Percentiles rank a stretch among this genome's conserved stretches.
Evolutionary conservation across 306 rosid genomes (phyloP).

Genomic region (Cucurbita ficifolia): DNA sequence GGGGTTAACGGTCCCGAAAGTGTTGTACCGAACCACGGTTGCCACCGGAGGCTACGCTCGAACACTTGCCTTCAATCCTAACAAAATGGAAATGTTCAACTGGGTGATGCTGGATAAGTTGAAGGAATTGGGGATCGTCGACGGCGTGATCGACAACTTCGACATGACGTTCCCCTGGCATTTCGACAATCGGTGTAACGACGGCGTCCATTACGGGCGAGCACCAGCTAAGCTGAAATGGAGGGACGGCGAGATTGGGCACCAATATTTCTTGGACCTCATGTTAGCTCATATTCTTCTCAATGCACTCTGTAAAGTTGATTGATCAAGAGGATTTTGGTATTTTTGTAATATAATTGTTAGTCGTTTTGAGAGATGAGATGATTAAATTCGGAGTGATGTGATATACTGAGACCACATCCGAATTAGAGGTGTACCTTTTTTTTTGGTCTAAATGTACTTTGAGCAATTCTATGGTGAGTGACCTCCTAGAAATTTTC

Average conservation of each 20-base stretch:
- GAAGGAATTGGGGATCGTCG: conserved; percentile 39
- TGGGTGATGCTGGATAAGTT: conserved; percentile 51
- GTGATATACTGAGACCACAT: no score
- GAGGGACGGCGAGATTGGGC: conserved; percentile 80
- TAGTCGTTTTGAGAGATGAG: no score
- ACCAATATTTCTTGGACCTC: conserved; percentile 79
- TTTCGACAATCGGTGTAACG: conserved; percentile 65
- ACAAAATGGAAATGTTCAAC: conserved; percentile 77
- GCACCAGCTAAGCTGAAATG: conserved; percentile 63
- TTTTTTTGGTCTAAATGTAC: no score
- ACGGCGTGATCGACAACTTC: conserved; percentile 69
- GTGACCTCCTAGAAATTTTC: no score
- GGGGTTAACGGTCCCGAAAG: conserved; percentile 48
- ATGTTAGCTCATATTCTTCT: conserved; percentile 78
- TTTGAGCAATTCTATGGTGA: no score
- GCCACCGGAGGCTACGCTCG: conserved; percentile 85
- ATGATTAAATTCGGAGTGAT: no score
- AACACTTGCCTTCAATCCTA: conserved; percentile 57
- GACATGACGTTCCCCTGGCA: conserved; percentile 94
- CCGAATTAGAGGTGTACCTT: no score
- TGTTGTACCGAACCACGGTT: conserved; percentile 57
- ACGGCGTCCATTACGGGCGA: conserved; percentile 86
- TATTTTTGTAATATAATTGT: no score
- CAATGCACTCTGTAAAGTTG: conserved; percentile 52
- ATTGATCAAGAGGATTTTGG: not conserved